Base-by-base conservation (phyloP, 1,284 basidiomycete genomes). In the Leccinum variabile region DNA sequence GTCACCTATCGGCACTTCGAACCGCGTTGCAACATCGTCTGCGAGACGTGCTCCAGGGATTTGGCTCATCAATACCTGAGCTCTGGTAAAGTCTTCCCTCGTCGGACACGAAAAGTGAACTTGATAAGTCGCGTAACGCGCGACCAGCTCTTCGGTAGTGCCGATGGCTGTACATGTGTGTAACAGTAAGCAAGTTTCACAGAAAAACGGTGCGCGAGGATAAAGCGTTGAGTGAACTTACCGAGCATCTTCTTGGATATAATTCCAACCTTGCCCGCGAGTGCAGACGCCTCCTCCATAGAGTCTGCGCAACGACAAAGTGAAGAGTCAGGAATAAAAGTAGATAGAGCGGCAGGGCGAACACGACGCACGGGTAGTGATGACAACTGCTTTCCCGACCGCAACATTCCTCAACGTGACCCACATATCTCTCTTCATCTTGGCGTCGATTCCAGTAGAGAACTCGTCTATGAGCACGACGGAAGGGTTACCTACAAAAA, bases 391-490 rank as follows among this genome's bases (percentile, higher is more conserved):
- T 72, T 90, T 87, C 56, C 88, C 85, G 39, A 82, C 78, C 1
- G 86, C 79, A 4, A 90, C 86, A 44, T 82, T 82, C 62, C 86
- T 80, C 54, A 93, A 77, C 0, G 89, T 91, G 16, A 79, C 79
- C 91, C 91, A 94, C 5, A 28, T 90, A 25, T 92, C 89, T 52
- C 91, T 80, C 75, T 92, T 93, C 80, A 88, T 91, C 75, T 87
- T 91, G 3, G 91, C 88, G 72, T 93, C 92, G 28, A 93, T 86
- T 5, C 92, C 92, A 1, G 89, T 91, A 3, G 88, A 91, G 71
- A 92, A 92, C 72, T 94, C 91, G 69, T 94, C 92, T 53, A 94
- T 90, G 46, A 93, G 80, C 3, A 94, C 77, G 9, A 93, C 90
- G 2, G 87, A 78, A 0, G 91, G 89, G 69, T 93, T 92, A 3